phyloP scores from a whole-genome alignment of 306 rosid species.

The Acacia melanoxylon region DNA sequence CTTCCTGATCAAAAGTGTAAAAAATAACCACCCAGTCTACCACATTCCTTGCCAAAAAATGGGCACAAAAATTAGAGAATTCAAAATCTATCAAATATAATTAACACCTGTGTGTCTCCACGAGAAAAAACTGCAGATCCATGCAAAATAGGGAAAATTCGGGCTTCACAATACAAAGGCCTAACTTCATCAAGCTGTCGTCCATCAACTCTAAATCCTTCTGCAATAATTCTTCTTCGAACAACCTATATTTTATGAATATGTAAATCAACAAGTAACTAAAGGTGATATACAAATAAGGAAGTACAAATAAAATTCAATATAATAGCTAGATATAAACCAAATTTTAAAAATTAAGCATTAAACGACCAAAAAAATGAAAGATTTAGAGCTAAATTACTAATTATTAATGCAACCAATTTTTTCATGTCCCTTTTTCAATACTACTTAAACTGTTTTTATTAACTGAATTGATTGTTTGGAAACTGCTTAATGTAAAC shows the following conservation, averaged over 20 bases:
- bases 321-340: background rate
- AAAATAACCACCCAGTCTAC: background rate
- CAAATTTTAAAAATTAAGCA: background rate
- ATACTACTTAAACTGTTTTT: background rate
- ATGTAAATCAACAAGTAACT: slow-evolving; percentile 25
- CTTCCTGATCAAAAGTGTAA: background rate
- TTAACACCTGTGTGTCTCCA: slow-evolving; percentile 90
- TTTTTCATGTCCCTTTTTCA: background rate
- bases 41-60: background rate
- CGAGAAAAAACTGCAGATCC: slow-evolving; percentile 90
- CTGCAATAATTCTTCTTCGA: slow-evolving; percentile 77
- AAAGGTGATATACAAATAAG: slow-evolving; percentile 16
- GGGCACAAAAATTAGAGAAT: slow-evolving; percentile 17
- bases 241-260: slow-evolving; percentile 61
- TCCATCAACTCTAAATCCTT: slow-evolving; percentile 90
- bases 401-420: background rate
- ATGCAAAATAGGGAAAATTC: slow-evolving; percentile 65
- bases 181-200: slow-evolving; percentile 93
- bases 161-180: slow-evolving; percentile 89
- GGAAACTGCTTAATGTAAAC: background rate
- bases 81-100: slow-evolving; percentile 10
- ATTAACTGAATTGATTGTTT: background rate
- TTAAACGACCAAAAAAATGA: background rate
- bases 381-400: slow-evolving; percentile 2
- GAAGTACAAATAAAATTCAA: background rate